phyloP scores from a whole-genome alignment of 2,329 filamentous ascomycete species.

The Trichoderma sp. region DNA sequence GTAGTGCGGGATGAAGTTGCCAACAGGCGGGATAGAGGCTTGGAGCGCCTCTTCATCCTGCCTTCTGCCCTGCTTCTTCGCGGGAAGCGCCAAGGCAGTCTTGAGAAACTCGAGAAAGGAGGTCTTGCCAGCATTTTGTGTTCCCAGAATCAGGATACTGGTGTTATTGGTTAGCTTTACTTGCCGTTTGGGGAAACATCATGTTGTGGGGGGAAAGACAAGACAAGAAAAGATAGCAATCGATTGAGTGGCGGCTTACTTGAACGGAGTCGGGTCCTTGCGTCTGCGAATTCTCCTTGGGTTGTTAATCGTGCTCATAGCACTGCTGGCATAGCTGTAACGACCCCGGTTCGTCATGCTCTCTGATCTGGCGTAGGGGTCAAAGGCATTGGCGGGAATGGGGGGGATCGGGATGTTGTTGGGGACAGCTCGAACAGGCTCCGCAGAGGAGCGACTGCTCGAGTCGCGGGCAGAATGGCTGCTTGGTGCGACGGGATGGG shows the following conservation, averaged over 20 bases:
- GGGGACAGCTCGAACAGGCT: constrained; percentile 48
- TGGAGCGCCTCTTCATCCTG: constrained; percentile 62
- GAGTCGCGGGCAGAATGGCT: constrained; percentile 17
- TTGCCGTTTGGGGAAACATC: not conserved
- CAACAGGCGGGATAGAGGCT: constrained; percentile 55
- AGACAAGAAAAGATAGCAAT: not conserved
- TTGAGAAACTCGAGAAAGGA: constrained; percentile 96
- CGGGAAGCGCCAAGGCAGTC: constrained; percentile 78
- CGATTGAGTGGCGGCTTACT: constrained; percentile 65
- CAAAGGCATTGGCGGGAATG: constrained; percentile 63
- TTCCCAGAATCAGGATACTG: constrained; percentile 88
- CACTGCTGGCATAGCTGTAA: constrained; percentile 93
- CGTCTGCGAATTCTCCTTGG: constrained; percentile 87
- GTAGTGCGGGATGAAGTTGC: constrained; percentile 84
- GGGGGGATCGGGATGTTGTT: constrained; percentile 55
- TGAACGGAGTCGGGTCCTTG: constrained; percentile 97
- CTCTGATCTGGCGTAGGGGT: constrained; percentile 81
- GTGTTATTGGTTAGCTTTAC: not conserved
- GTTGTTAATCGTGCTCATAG: constrained; percentile 88
- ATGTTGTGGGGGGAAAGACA: not conserved
- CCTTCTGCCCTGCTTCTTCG: constrained; percentile 69
- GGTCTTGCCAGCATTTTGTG: constrained; percentile 87
- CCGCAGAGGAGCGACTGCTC: constrained; percentile 55
- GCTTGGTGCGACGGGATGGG: constrained; percentile 60
- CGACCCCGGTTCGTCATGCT: constrained; percentile 97